Base-by-base conservation (phyloP, 2,329 filamentous ascomycete species). In the Colletotrichum costaricense region DNA sequence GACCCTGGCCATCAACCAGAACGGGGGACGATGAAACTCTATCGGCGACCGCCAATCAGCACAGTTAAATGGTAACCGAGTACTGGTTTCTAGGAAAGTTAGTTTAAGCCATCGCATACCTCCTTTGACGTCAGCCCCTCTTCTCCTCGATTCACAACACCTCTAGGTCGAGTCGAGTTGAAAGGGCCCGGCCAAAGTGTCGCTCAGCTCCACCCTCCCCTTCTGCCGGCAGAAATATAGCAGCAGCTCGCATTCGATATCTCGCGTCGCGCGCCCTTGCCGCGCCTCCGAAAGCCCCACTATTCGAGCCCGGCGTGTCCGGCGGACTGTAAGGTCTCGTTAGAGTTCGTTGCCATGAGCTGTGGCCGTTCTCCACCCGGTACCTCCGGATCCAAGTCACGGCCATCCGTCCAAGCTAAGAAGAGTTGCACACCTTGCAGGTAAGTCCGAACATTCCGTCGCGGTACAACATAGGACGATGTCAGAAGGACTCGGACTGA, bases 371-470 rank as follows among this genome's bases (percentile, higher is more conserved):
- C 62, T 19, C 62, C 62, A 64, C 49, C 62, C 19, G 49, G 46
- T 38, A 26, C n/a, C 8, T 26, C n/a, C 30, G 62, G 46, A 55
- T n/a, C 16, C 28, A n/a, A 24, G 30, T n/a, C n/a, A 35, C 49
- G 5, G 8, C 35, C 62, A 14, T 33, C 62, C n/a, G 22, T 14
- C 14, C 62, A n/a, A 11, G 46, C 24, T 2, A 38, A 19, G 19
- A 38, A 26, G 22, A 70, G 75, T 11, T 76, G 75, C 56, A 46
- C 46, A 9, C 68, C 71, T 42, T 74, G 71, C 75, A 75, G 62
- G 75, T 75, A 33, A 63, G 67, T 55, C 4, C 55, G 22, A 19
- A 4, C 9, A 28, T 16, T 22, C 9, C 26, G 9, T 22, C n/a
- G 19, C 28, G 4, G 30, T n/a, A 22, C 19, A 30, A 7, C 67